Evolutionary conservation across 306 rosid species (phyloP), one percentile per base, ranked within the genome.

Genomic region (Oxytropis ochrocephala): DNA sequence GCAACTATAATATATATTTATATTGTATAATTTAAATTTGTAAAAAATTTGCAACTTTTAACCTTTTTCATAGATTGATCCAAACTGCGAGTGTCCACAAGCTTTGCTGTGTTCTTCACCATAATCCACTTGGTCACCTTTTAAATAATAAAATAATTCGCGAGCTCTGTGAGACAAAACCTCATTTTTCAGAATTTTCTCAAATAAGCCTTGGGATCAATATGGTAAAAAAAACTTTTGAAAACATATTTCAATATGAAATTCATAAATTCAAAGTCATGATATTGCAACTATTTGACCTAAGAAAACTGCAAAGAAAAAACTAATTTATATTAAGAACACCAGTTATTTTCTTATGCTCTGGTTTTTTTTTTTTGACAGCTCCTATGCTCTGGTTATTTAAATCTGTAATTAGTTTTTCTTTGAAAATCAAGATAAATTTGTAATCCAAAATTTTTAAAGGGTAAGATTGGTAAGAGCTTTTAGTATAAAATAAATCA

Each of bases 31-130:
- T 2, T 21, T 21, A 21, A 21, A 21, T 21, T 21, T 21, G 3
- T 24, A 24, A 24, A 24, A 24, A 24, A 24, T 0, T 2, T 24
- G 29, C 3, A 21, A 69, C 41, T 55, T n/a, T 47, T 10, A 54
- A 92, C 98, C 98, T 82, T 35, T 85, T 74, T 88, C 96, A 60
- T 93, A 90, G 19, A 80, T 46, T 47, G 88, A 82, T 33, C 98
- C 96, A 44, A 93, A 93, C 57, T 79, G 93, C 0, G 88, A 83
- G 80, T 93, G 98, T 14, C 94, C 96, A 9, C 84, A 90, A 62
- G 86, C 83, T 60, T 58, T 90, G 93, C 98, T 90, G 64, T 93
- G 98, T 74, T 90, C 96, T 78, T 85, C 91, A 10, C 96, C 98
- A 7, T 90, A 90, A 81, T 93, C 96, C 4, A 90, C 96, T 64